phyloP scores from a whole-genome alignment of 2,329 filamentous ascomycete species.

The Cladosporium sp. region DNA sequence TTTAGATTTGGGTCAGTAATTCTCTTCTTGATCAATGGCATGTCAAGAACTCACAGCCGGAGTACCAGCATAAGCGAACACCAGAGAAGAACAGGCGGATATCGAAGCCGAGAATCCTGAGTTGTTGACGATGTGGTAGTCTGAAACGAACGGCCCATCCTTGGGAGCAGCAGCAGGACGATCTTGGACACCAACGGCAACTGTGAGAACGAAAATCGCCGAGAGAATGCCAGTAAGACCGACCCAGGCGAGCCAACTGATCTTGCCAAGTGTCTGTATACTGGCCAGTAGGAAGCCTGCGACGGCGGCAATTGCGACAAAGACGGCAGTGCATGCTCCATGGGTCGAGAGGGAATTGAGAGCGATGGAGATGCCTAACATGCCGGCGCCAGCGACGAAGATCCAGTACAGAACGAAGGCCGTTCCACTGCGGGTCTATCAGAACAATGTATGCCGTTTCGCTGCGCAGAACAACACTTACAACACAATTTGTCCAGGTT shows the following conservation, averaged over 20 bases:
- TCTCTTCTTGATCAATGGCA: neutral
- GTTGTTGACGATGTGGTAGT: constrained; percentile 25
- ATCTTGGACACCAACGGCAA: constrained; percentile 32
- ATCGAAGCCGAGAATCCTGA: constrained; percentile 13
- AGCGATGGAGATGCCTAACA: constrained; percentile 7
- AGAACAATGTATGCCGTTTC: neutral
- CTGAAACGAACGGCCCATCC: constrained; percentile 25
- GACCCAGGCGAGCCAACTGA: constrained; percentile 35
- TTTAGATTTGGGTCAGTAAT: neutral
- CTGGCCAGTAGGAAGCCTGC: constrained; percentile 35
- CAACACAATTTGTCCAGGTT: constrained; percentile 48
- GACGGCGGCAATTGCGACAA: constrained; percentile 40
- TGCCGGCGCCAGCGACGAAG: constrained; percentile 7
- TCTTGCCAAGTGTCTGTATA: constrained; percentile 33
- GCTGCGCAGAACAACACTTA: neutral
- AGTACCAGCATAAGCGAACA: constrained; percentile 39
- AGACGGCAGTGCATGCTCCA: constrained; percentile 37
- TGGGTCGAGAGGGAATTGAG: constrained; percentile 24
- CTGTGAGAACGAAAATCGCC: constrained; percentile 30
- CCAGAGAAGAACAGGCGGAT: constrained; percentile 21
- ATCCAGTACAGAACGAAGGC: constrained; percentile 8
- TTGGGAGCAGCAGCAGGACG: constrained; percentile 33
- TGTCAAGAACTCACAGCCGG: constrained; percentile 20
- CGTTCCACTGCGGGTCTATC: constrained; percentile 17
- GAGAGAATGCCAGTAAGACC: constrained; percentile 24